These are phyloP conservation scores for Gossypium schwendimanii DNA, from an alignment of 441 rosid genomes.

Conservation along the genomic window DNA sequence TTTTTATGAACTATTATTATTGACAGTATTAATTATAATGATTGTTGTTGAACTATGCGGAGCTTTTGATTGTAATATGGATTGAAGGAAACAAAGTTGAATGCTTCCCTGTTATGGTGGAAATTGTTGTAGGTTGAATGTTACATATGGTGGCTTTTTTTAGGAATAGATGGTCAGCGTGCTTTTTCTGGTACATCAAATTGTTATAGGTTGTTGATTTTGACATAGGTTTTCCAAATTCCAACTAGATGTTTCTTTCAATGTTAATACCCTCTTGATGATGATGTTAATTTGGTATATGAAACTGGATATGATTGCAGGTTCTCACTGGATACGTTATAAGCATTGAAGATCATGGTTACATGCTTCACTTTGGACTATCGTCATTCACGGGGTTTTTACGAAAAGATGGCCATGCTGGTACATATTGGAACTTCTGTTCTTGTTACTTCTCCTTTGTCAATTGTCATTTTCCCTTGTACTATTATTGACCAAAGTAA, in stretches of 20 bases:
- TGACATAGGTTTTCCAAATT: slow-evolving; percentile 1
- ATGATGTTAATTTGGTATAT: slow-evolving; percentile 2
- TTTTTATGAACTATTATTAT: neutral
- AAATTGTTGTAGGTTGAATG: neutral
- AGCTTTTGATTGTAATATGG: neutral
- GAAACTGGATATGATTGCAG: slow-evolving; percentile 32
- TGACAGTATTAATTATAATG: neutral
- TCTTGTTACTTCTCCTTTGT: neutral
- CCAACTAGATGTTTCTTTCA: neutral
- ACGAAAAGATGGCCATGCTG: slow-evolving; percentile 45
- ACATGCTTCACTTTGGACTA: slow-evolving; percentile 83
- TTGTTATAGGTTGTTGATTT: neutral
- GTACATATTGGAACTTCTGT: slow-evolving; percentile 26
- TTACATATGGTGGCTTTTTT: neutral
- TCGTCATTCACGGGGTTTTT: slow-evolving; percentile 78
- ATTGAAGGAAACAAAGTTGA: neutral
- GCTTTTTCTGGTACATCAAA: neutral
- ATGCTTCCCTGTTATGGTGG: neutral
- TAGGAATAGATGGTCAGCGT: neutral
- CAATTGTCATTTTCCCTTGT: neutral
- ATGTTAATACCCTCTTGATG: neutral
- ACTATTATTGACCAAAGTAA: neutral
- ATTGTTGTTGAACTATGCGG: neutral
- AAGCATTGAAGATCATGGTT: slow-evolving; percentile 97
- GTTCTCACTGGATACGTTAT: slow-evolving; percentile 67